Base-by-base conservation (phyloP, 768 basidiomycete species). In the Lactarius vividus region DNA sequence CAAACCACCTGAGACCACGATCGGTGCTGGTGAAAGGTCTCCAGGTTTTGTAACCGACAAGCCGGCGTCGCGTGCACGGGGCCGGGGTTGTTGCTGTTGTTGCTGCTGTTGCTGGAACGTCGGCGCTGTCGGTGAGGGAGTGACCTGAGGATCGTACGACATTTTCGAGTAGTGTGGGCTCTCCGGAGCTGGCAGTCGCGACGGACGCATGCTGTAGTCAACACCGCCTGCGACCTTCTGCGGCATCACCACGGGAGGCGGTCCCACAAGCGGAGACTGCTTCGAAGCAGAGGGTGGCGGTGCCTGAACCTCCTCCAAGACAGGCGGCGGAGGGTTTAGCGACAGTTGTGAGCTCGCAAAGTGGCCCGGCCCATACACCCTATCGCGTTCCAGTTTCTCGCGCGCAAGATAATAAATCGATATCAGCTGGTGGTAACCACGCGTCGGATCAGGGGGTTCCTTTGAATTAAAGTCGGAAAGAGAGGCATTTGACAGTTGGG, bases 341-440 rank as follows among this genome's bases (percentile, higher is more conserved):
- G 88, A 90, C 13, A 95, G 77, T 74, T 96, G 94, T 0, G 95
- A 97, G 61, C 85, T 91, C 2, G 97, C 97, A 76, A 99, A 99
- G 68, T 92, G 88, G 4, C 95, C 95, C 0, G 88, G 88, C 0
- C 96, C 97, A 76, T 96, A 98, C 8, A 99, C 91, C 59, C 85
- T 83, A 71, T 99, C 97, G 62, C 97, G 82, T 73, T 98, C 95
- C 73, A 95, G 81, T 82, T 98, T 98, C 80, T 99, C 97, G 61
- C 93, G 82, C 5, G 96, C 92, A 23, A 99, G 86, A 79, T 88
- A 98, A 76, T 99, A 99, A 79, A 99, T 98, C 35, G 95, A 94
- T 55, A 98, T 84, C 31, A 99, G 83, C 0, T 94, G 96, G 74
- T 98, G 94, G 79, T 94, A 99, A 1, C 95, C 97, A 61, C 85